Conservation (phyloP, 2,329 filamentous ascomycete genomes). For the Arthrobotrys megalospora region DNA sequence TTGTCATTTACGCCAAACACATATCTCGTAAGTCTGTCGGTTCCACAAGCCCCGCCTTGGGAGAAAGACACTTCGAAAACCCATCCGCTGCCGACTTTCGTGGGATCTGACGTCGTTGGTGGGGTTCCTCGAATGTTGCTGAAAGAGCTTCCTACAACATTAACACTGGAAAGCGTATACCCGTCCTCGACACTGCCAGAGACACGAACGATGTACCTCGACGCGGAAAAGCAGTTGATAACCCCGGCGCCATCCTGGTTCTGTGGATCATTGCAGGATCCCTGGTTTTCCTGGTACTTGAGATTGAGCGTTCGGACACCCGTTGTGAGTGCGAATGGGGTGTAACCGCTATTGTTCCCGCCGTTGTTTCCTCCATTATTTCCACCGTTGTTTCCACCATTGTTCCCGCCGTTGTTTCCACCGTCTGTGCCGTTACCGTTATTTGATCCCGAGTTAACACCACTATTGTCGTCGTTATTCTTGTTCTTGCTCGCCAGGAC, state of each 20-base stretch:
- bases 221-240: constrained; percentile 36
- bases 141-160: constrained; percentile 42
- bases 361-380: not conserved
- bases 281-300: constrained; percentile 29
- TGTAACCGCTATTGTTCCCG: constrained; percentile 15
- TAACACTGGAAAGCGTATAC: constrained; percentile 53
- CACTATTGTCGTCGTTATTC: constrained; percentile 15
- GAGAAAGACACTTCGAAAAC: constrained; percentile 40
- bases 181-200: constrained; percentile 32
- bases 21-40: constrained; percentile 46
- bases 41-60: constrained; percentile 30
- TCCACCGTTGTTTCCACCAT: not conserved
- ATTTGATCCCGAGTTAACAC: not conserved
- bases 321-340: constrained; percentile 44
- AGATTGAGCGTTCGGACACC: constrained; percentile 40
- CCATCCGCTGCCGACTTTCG: constrained; percentile 24
- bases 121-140: constrained; percentile 44
- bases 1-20: constrained; percentile 31
- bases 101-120: constrained; percentile 41
- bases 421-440: constrained; percentile 23
- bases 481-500: constrained; percentile 46
- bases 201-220: constrained; percentile 36
- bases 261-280: constrained; percentile 50
- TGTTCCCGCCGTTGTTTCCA: constrained; percentile 9
- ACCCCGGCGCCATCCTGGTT: constrained; percentile 20